Evolutionary conservation across 306 rosid species (phyloP).

Genomic region (Cucurbita moschata): DNA sequence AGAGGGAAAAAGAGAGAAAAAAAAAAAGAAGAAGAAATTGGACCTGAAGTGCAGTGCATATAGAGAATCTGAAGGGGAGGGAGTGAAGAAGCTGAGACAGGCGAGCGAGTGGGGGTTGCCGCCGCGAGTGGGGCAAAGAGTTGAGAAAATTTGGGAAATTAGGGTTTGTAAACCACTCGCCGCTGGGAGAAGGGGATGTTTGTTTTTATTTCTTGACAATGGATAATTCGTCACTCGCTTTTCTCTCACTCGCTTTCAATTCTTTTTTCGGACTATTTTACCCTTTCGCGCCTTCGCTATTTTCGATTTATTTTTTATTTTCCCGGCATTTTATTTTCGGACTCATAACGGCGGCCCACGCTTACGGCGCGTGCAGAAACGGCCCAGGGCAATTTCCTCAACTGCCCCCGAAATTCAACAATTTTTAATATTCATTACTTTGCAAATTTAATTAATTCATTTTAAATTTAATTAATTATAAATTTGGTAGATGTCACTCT

Average conservation of each 20-base stretch:
- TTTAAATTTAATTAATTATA: too few species aligned
- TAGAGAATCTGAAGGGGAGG: slow-evolving; percentile 2
- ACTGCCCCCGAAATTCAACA: too few species aligned
- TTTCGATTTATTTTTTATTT: neutral
- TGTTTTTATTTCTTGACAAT: neutral
- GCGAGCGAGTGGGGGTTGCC: slow-evolving; percentile 9
- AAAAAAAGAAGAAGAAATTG: neutral
- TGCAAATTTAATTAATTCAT: too few species aligned
- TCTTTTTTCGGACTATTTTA: neutral
- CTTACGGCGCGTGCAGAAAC: too few species aligned
- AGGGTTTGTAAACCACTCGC: slow-evolving; percentile 17
- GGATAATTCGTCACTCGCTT: slow-evolving; percentile 1
- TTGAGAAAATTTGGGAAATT: slow-evolving; percentile 10
- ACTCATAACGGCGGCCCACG: too few species aligned
- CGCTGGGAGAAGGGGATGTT: neutral
- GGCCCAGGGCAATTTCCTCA: too few species aligned
- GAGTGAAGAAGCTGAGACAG: slow-evolving; percentile 4
- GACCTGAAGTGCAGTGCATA: slow-evolving; percentile 3
- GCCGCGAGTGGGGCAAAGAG: slow-evolving; percentile 16
- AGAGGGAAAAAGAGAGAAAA: neutral
- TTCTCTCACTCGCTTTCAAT: slow-evolving; percentile 9
- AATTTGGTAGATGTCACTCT: too few species aligned
- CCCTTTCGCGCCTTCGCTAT: neutral
- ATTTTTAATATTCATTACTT: too few species aligned
- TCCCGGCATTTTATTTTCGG: too few species aligned